phyloP scores from a whole-genome alignment of 495 filamentous ascomycete species.

The Podospora pseudopauciseta region DNA sequence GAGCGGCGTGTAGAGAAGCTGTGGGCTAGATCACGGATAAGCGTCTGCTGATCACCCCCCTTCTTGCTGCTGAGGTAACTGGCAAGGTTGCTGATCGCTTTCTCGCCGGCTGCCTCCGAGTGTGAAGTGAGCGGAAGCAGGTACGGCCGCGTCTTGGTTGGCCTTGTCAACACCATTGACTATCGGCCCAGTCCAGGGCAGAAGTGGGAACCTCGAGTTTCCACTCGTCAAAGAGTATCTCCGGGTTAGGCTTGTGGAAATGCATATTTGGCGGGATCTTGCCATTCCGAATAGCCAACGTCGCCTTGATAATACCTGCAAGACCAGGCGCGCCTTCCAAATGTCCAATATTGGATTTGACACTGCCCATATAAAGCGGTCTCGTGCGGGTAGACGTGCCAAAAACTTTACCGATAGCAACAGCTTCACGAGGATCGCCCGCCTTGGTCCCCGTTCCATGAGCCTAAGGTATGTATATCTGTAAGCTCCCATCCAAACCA shows the following conservation, averaged over 20 bases:
- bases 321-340: slow-evolving; percentile 49
- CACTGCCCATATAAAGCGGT: slow-evolving; percentile 15
- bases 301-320: slow-evolving; percentile 49
- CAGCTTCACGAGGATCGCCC: slow-evolving; percentile 39
- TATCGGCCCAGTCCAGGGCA: slow-evolving; percentile 8
- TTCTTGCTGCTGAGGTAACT: too few species aligned
- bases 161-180: too few species aligned
- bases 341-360: slow-evolving; percentile 52
- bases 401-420: slow-evolving; percentile 1
- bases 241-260: slow-evolving; percentile 46
- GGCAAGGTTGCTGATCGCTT: too few species aligned
- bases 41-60: too few species aligned
- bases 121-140: too few species aligned
- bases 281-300: slow-evolving; percentile 47
- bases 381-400: too few species aligned
- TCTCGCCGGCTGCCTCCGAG: too few species aligned
- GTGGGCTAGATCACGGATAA: too few species aligned
- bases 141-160: too few species aligned
- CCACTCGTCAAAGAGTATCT: slow-evolving; percentile 28
- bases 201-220: slow-evolving; percentile 26
- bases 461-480: neutral
- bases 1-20: too few species aligned
- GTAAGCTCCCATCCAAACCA: too few species aligned
- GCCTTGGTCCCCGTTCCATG: slow-evolving; percentile 36
- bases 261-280: slow-evolving; percentile 35